These are phyloP conservation scores for Xylariomycetidae sp. DNA, from an alignment of 2,329 filamentous ascomycete genomes.

Conservation along the genomic window DNA sequence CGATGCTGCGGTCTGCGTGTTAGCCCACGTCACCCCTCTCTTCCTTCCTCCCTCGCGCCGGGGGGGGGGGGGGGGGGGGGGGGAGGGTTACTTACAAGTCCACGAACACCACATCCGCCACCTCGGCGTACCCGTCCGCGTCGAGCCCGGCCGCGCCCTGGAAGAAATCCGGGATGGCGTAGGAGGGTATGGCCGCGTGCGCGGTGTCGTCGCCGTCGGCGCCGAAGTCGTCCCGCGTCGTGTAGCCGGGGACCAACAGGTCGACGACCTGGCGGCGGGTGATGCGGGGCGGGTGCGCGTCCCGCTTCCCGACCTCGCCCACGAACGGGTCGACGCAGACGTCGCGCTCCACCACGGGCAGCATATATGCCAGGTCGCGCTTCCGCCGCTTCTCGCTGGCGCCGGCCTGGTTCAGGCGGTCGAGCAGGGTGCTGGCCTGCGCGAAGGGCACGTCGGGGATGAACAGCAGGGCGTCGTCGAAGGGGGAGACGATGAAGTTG, in stretches of 20 bases:
- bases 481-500: constrained; percentile 50
- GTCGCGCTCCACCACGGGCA: constrained; percentile 33
- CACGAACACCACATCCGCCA: constrained; percentile 47
- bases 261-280: constrained; percentile 42
- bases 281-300: constrained; percentile 27
- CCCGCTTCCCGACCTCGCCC: constrained; percentile 11
- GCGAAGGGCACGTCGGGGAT: constrained; percentile 46
- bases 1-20: constrained; percentile 26
- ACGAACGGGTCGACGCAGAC: constrained; percentile 42
- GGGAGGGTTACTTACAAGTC: constrained; percentile 36
- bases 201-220: constrained; percentile 49
- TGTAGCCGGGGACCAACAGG: constrained; percentile 44
- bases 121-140: constrained; percentile 34
- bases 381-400: constrained; percentile 30
- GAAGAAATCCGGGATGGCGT: constrained; percentile 43
- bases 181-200: constrained; percentile 41
- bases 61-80: not conserved
- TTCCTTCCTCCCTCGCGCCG: not conserved
- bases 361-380: constrained; percentile 30
- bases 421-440: constrained; percentile 32
- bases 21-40: too few relatives aligned
- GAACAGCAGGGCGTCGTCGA: constrained; percentile 46
- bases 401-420: constrained; percentile 36
- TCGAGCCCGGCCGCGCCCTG: constrained; percentile 44
- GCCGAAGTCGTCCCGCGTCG: constrained; percentile 51